Evolutionary conservation across 305 asterid species (phyloP).

Genomic region (Euphrasia arctica): DNA sequence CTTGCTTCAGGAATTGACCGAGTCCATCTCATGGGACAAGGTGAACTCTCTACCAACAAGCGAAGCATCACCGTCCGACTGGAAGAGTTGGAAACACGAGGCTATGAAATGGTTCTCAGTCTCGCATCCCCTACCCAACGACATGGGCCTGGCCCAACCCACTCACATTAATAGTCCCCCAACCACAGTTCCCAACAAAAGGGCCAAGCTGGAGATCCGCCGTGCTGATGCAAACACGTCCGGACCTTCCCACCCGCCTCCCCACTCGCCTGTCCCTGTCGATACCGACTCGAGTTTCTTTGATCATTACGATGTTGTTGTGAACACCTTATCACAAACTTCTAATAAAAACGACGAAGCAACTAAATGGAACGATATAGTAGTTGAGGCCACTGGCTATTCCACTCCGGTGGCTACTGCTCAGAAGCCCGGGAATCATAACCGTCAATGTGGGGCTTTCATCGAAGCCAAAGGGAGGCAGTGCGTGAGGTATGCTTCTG

Average conservation of each 20-base stretch:
- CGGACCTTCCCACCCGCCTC: slow-evolving; percentile 41
- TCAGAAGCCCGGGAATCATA: slow-evolving; percentile 52
- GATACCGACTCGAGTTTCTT: slow-evolving; percentile 51
- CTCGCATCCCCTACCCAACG: slow-evolving; percentile 50
- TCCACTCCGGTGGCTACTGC: slow-evolving; percentile 39
- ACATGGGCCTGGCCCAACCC: slow-evolving; percentile 47
- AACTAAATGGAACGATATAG: slow-evolving; percentile 65
- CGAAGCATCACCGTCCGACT: slow-evolving; percentile 49
- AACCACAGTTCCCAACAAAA: slow-evolving; percentile 55
- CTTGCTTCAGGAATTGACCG: slow-evolving; percentile 62
- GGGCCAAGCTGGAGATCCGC: slow-evolving; percentile 97
- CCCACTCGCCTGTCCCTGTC: slow-evolving; percentile 49
- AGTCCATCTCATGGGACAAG: slow-evolving; percentile 80
- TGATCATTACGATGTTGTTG: slow-evolving; percentile 37
- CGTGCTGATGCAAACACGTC: slow-evolving; percentile 85
- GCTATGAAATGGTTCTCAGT: slow-evolving; percentile 91
- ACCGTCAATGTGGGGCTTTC: slow-evolving; percentile 82
- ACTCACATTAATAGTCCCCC: slow-evolving; percentile 39
- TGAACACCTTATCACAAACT: slow-evolving; percentile 37
- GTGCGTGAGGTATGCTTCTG: slow-evolving; percentile 93
- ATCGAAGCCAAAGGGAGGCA: slow-evolving; percentile 95
- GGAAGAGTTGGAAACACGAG: slow-evolving; percentile 90
- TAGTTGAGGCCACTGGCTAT: slow-evolving; percentile 14
- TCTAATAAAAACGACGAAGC: slow-evolving; percentile 38
- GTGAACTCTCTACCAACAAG: slow-evolving; percentile 50